phyloP scores from a whole-genome alignment of 164 flowering plant genomes.

The Vitis rupestris region DNA sequence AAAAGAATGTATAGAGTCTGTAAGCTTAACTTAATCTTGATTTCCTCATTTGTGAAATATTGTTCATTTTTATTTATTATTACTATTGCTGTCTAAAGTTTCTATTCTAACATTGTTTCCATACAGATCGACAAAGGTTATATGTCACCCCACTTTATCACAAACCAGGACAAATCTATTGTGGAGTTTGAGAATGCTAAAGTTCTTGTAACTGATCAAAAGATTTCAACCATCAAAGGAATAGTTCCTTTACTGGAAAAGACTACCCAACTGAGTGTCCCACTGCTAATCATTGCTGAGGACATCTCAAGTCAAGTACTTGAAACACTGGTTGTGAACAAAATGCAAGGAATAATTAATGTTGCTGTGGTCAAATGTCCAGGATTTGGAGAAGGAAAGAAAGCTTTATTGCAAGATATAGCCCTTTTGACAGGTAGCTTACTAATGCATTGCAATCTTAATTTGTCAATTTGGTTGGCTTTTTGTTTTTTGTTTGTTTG shows the following conservation, averaged over 20 bases:
- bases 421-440: conserved; percentile 88
- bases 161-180: conserved; percentile 58
- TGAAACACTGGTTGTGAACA: conserved; percentile 70
- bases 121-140: conserved; percentile 89
- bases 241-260: conserved; percentile 82
- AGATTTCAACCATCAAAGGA: conserved; percentile 56
- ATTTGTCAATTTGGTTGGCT: no score
- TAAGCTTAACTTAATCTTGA: background rate
- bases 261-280: conserved; percentile 77
- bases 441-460: background rate
- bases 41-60: background rate
- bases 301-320: conserved; percentile 64
- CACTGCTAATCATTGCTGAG: conserved; percentile 81
- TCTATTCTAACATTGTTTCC: conserved; percentile 19
- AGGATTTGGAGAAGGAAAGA: conserved; percentile 74
- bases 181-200: conserved; percentile 85
- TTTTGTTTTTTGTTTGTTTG: no score
- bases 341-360: conserved; percentile 57
- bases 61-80: conserved; percentile 4
- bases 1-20: no score
- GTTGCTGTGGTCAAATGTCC: conserved; percentile 89
- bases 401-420: conserved; percentile 84
- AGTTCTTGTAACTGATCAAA: conserved; percentile 84
- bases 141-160: conserved; percentile 76
- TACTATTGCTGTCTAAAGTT: conserved; percentile 5